Evolutionary conservation across 805 yeast species (phyloP).

Genomic region (Wickerhamiella qilinensis): DNA sequence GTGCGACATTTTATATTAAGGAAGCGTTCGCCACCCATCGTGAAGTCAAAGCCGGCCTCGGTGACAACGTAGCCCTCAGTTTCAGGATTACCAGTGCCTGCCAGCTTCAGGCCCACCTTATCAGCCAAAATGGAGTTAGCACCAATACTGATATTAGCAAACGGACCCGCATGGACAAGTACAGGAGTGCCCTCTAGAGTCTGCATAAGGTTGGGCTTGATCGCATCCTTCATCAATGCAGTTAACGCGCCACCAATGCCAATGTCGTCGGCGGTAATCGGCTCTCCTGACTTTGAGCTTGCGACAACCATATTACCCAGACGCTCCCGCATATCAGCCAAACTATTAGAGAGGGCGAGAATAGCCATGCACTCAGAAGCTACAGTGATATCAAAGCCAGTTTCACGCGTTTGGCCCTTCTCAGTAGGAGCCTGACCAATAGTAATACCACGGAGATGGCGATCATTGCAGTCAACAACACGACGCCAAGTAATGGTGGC

Average conservation of each 20-base stretch:
- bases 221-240: constrained; percentile 87
- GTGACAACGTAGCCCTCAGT: constrained; percentile 74
- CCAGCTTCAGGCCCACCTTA: constrained; percentile 76
- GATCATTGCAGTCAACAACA: constrained; percentile 88
- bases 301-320: constrained; percentile 86
- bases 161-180: constrained; percentile 94
- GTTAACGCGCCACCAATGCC: constrained; percentile 94
- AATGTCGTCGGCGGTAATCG: constrained; percentile 85
- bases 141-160: constrained; percentile 94
- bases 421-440: constrained; percentile 89
- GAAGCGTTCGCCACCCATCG: constrained; percentile 98
- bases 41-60: constrained; percentile 97
- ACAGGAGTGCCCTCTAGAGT: constrained; percentile 96
- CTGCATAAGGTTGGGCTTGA: constrained; percentile 94
- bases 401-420: constrained; percentile 66
- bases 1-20: constrained; percentile 90
- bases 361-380: constrained; percentile 96
- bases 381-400: constrained; percentile 93
- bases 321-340: constrained; percentile 72
- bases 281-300: constrained; percentile 52
- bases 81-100: constrained; percentile 38
- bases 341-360: constrained; percentile 62
- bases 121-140: constrained; percentile 92
- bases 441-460: constrained; percentile 76
- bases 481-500: constrained; percentile 80